These are phyloP conservation scores for Symbiodinium pilosum DNA, from an alignment of 73 alveolate species.

Conservation along the genomic window DNA sequence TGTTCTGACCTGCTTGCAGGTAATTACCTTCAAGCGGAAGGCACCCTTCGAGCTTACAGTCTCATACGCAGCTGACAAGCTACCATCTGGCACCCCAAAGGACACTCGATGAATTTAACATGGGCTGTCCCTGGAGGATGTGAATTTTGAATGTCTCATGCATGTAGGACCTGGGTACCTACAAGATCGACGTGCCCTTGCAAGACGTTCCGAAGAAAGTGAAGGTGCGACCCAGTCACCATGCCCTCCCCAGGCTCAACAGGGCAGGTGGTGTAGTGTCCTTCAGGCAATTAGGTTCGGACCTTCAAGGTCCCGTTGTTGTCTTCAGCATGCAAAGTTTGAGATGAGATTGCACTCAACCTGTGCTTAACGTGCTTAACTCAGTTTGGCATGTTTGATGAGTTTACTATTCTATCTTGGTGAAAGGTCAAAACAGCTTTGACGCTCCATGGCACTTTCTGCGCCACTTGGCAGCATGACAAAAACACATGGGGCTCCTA, in stretches of 20 bases:
- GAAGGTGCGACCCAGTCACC: not conserved
- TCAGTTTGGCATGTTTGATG: too few relatives aligned
- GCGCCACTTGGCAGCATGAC: not conserved
- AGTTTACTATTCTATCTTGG: too few relatives aligned
- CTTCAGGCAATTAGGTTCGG: too few relatives aligned
- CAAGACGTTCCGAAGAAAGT: slow-evolving; percentile 61
- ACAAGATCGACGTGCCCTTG: slow-evolving; percentile 34
- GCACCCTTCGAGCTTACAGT: slow-evolving; percentile 73
- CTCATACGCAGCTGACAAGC: slow-evolving; percentile 36
- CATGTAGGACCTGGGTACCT: slow-evolving; percentile 65
- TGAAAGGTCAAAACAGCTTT: slow-evolving; percentile 41
- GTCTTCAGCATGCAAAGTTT: too few relatives aligned
- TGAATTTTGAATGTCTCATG: too few relatives aligned
- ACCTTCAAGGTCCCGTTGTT: too few relatives aligned
- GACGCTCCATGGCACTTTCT: slow-evolving; percentile 63
- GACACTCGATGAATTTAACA: not conserved
- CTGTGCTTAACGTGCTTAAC: too few relatives aligned
- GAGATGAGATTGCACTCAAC: too few relatives aligned
- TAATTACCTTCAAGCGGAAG: slow-evolving; percentile 43
- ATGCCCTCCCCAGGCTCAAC: too few relatives aligned
- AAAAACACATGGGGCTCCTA: too few relatives aligned
- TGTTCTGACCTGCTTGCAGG: not conserved
- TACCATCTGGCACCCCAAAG: slow-evolving; percentile 52
- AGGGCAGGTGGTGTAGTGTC: too few relatives aligned
- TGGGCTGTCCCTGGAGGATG: too few relatives aligned